Percentiles rank a stretch among this genome's conserved stretches.
phyloP scores from a whole-genome alignment of 805 yeast genomes.

The Ogataea wickerhamii region DNA sequence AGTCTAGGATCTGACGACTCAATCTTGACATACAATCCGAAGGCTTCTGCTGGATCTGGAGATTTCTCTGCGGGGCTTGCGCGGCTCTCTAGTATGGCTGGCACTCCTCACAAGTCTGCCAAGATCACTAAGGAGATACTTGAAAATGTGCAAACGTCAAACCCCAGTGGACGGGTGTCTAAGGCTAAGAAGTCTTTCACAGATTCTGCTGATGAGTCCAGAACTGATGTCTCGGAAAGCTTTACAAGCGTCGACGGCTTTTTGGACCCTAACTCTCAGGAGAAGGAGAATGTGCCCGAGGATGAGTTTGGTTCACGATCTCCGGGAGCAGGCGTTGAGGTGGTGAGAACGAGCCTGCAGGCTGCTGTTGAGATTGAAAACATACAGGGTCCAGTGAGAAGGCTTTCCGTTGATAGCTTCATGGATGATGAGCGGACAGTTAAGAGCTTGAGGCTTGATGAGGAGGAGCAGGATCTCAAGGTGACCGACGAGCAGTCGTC shows the following conservation, averaged over 20 bases:
- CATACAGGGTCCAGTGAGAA: conserved; percentile 23
- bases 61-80: conserved; percentile 11
- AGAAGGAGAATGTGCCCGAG: not conserved
- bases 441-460: conserved; percentile 17
- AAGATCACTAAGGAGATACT: conserved; percentile 12
- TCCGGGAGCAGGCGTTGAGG: not conserved
- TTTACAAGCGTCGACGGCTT: not conserved
- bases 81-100: conserved; percentile 7
- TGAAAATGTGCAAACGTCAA: conserved; percentile 16
- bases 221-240: not conserved
- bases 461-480: conserved; percentile 11
- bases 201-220: not conserved
- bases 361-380: not conserved
- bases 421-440: conserved; percentile 21
- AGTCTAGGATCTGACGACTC: conserved; percentile 13
- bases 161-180: conserved; percentile 17
- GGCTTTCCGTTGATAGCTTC: conserved; percentile 15
- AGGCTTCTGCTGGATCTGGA: not conserved
- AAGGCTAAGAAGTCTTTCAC: conserved; percentile 9
- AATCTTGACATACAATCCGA: not conserved
- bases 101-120: conserved; percentile 10
- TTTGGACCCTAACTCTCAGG: not conserved
- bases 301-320: not conserved
- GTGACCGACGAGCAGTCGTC: conserved; percentile 17
- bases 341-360: not conserved